Evolutionary conservation across 768 basidiomycete genomes (phyloP).

Genomic region (Lentinula lateritia): DNA sequence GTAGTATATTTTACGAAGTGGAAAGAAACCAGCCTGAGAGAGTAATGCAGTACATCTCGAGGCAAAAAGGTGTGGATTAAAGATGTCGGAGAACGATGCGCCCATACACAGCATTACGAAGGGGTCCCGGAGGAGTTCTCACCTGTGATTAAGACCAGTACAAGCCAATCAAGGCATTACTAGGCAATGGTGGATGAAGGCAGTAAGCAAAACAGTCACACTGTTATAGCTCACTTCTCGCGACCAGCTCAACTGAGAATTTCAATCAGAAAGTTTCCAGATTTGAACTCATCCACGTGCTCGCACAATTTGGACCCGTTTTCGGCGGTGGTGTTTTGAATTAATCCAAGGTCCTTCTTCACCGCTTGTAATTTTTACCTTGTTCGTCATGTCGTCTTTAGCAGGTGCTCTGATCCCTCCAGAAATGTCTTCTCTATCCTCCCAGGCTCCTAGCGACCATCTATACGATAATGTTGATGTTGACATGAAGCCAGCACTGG

Average conservation of each 20-base stretch:
- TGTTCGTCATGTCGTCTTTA: conserved; percentile 47
- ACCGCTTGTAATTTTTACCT: conserved; percentile 1
- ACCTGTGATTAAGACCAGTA: not conserved
- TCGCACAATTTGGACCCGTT: not conserved
- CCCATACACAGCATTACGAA: not conserved
- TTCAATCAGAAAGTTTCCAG: not conserved
- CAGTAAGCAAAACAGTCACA: not conserved
- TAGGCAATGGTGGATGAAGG: not conserved
- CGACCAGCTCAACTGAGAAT: not conserved
- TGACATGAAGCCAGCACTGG: conserved; percentile 16
- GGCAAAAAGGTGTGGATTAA: not conserved
- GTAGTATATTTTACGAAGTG: not conserved
- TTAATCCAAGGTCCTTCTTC: not conserved
- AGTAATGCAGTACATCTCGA: not conserved
- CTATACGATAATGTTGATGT: conserved; percentile 22
- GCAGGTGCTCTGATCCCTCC: conserved; percentile 48
- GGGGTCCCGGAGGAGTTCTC: not conserved
- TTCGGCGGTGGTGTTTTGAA: conserved; percentile 2
- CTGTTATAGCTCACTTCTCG: not conserved
- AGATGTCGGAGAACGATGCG: not conserved
- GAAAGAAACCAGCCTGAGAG: not conserved
- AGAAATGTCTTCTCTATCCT: not conserved
- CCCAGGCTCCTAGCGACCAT: conserved; percentile 19
- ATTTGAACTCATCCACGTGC: not conserved
- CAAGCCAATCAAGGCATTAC: not conserved